Percentiles rank a stretch among this genome's conserved stretches.
Conservation (phyloP, 1,284 basidiomycete genomes). For the Phaffia rhodozyma region DNA sequence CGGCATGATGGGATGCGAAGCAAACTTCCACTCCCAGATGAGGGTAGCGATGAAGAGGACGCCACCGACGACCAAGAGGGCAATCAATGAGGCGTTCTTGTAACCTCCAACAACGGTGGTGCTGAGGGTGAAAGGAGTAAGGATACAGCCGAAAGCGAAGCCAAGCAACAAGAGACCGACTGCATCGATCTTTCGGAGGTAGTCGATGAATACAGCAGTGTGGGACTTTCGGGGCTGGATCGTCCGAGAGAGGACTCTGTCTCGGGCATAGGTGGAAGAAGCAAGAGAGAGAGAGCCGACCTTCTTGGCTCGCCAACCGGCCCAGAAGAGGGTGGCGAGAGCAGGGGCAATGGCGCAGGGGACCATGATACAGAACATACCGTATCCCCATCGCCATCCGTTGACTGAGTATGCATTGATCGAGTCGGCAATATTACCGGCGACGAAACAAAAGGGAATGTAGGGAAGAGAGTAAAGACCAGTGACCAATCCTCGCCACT, state of each 20-base stretch:
- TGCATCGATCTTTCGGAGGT: conserved; percentile 30
- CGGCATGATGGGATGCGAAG: conserved; percentile 35
- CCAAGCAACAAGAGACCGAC: conserved; percentile 35
- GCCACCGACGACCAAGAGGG: conserved; percentile 35
- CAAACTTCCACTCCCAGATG: conserved; percentile 33
- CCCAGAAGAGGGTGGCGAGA: conserved; percentile 32
- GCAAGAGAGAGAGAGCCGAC: conserved; percentile 26
- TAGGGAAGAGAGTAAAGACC: neutral
- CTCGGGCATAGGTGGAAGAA: conserved; percentile 21
- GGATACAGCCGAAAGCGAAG: conserved; percentile 32
- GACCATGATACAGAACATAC: conserved; percentile 25
- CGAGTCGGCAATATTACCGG: neutral
- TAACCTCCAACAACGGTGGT: conserved; percentile 15
- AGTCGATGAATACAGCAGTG: conserved; percentile 20
- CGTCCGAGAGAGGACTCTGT: conserved; percentile 9
- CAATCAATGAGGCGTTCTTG: conserved; percentile 33
- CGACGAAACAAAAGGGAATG: neutral
- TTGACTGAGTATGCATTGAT: neutral
- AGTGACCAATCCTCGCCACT: neutral
- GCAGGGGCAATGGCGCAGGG: conserved; percentile 24
- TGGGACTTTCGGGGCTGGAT: conserved; percentile 11
- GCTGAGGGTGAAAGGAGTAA: conserved; percentile 33
- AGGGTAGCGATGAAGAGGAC: conserved; percentile 32
- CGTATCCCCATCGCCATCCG: conserved; percentile 8
- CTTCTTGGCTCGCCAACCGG: conserved; percentile 30